Evolutionary conservation across 257 asterid genomes (phyloP).

Genomic region (Ajuga chamaepitys): DNA sequence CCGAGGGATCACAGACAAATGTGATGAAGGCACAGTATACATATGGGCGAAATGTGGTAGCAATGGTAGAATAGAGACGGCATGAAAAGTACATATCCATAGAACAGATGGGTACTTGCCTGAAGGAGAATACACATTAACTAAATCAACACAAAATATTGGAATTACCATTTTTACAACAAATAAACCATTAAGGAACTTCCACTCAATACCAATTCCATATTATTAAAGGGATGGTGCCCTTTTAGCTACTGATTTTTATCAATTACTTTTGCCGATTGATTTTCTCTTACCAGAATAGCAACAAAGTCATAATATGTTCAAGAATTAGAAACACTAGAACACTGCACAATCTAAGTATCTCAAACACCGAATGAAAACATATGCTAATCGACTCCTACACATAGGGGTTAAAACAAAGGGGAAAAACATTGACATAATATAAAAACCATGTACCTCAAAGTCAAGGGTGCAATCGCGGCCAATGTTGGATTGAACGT

Average conservation of each 20-base stretch:
- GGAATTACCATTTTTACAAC: neutral
- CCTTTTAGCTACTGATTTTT: neutral
- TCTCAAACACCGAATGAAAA: neutral
- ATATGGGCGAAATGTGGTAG: neutral
- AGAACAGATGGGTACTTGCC: neutral
- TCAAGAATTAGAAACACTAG: neutral
- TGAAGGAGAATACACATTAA: neutral
- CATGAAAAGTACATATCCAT: neutral
- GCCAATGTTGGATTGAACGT: conserved; percentile 65
- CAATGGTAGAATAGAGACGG: neutral
- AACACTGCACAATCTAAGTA: neutral
- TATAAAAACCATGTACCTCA: conserved; percentile 42
- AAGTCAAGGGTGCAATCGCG: conserved; percentile 79
- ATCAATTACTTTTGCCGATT: neutral
- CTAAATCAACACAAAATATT: neutral
- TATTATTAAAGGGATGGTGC: neutral
- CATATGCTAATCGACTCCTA: neutral
- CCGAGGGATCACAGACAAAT: neutral
- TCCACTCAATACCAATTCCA: neutral
- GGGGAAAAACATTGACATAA: neutral
- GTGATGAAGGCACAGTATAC: neutral
- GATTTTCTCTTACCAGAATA: neutral
- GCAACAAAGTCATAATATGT: neutral
- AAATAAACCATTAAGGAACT: neutral
- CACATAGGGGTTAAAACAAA: neutral